Base-by-base conservation (phyloP, 257 asterid species). In the Mitragyna speciosa region DNA sequence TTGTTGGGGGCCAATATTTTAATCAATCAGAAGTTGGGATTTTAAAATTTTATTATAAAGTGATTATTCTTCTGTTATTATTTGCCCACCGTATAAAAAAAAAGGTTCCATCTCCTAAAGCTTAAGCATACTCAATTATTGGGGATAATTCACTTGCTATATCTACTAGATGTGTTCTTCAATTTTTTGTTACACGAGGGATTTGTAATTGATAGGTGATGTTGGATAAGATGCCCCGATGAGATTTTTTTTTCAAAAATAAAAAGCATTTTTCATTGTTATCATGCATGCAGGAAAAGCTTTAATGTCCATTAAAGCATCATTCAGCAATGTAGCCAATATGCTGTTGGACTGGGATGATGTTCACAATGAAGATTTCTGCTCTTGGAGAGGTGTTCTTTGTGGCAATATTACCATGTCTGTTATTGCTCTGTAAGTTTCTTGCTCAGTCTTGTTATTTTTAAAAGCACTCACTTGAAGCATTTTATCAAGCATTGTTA, bases 341-440 rank as follows among this genome's bases (percentile, higher is more conserved):
- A 91, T 85, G 84, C 85, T 96, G 4, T 86, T 87, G 78, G 97
- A 94, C 78, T 96, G 99, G 99, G 92, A 96, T 87, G 95, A 90
- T 28, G 88, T 80, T 76, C 98, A 90, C 54, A 90, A 88, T 83
- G 89, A 85, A 22, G 98, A 94, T 80, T 92, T 90, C 67, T 96
- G 99, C 77, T 92, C 97, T 24, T 96, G 99, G 99, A 75, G 94
- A 67, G 99, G 99, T 41, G 95, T 96, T 0, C 54, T 85, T 47
- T 96, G 99, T 88, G 93, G 92, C 79, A 94, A 92, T 82, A 39
- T 94, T 78, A 87, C 87, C 88, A 72, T 67, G 59, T 91, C 98
- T n/a, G 91, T 96, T 80, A 96, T 90, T 83, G 89, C 98, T 54
- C 84, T 96, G 99, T 96, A 92, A 67, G 97, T 81, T 70, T 77